phyloP scores from a whole-genome alignment of 208 protist genomes.

The Trypanosoma platydactyli region DNA sequence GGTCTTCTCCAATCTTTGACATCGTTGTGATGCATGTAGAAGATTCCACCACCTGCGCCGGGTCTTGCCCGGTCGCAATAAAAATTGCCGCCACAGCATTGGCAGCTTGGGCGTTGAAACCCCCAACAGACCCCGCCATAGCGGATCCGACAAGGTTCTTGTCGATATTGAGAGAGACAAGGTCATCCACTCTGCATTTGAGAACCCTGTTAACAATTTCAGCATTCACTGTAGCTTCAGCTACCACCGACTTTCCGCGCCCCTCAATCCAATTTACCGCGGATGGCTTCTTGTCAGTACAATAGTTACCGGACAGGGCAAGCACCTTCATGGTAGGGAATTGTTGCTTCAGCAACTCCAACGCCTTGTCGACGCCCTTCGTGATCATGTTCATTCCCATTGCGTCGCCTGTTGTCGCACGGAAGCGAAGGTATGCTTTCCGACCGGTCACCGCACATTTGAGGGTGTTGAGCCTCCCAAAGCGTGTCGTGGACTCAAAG shows the following conservation, averaged over 20 bases:
- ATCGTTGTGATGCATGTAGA: slow-evolving; percentile 97
- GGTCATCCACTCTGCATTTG: slow-evolving; percentile 92
- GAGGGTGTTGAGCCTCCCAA: slow-evolving; percentile 89
- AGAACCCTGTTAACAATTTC: slow-evolving; percentile 92
- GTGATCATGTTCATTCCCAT: slow-evolving; percentile 99
- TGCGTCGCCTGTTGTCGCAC: slow-evolving; percentile 95
- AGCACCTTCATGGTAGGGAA: slow-evolving; percentile 93
- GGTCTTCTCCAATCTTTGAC: slow-evolving; percentile 88
- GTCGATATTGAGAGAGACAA: slow-evolving; percentile 92
- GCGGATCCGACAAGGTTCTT: slow-evolving; percentile 98
- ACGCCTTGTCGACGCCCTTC: slow-evolving; percentile 95
- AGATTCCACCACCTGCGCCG: slow-evolving; percentile 98
- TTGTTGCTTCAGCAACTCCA: slow-evolving; percentile 82
- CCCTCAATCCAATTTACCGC: slow-evolving; percentile 98
- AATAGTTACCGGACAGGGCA: slow-evolving; percentile 96
- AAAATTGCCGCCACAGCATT: slow-evolving; percentile 98
- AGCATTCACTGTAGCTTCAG: slow-evolving; percentile 92
- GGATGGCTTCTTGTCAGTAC: slow-evolving; percentile 98
- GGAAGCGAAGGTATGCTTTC: slow-evolving; percentile 95
- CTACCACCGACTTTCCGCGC: slow-evolving; percentile 95
- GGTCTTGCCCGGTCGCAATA: slow-evolving; percentile 98
- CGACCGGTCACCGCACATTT: slow-evolving; percentile 89
- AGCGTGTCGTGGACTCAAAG: slow-evolving; percentile 95
- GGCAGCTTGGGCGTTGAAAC: slow-evolving; percentile 97
- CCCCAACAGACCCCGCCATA: slow-evolving; percentile 96